Conservation (phyloP, 2,329 filamentous ascomycete species). For the Atkinsonella texensis region DNA sequence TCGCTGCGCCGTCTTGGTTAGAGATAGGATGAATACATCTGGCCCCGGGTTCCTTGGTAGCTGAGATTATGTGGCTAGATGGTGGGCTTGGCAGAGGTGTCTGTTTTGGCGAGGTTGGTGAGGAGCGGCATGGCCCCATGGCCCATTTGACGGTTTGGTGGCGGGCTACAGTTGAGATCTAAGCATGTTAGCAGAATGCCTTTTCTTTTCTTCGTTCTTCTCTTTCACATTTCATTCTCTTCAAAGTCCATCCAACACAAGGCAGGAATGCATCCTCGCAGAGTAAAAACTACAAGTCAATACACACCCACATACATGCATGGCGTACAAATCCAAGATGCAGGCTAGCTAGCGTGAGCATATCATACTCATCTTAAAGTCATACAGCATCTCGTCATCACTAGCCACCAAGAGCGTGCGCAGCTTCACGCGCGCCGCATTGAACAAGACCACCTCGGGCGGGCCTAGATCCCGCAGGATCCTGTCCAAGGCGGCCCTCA, state of each 20-base stretch:
- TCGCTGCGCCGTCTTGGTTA: constrained; percentile 38
- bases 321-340: too few relatives aligned
- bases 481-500: background rate
- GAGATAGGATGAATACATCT: constrained; percentile 33
- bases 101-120: constrained; percentile 19
- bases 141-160: constrained; percentile 34
- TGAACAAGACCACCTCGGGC: constrained; percentile 39
- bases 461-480: constrained; percentile 20
- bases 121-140: constrained; percentile 34
- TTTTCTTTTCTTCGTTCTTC: background rate
- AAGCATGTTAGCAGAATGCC: background rate
- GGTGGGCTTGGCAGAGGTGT: constrained; percentile 24
- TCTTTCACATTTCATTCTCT: background rate
- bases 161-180: constrained; percentile 35
- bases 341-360: too few relatives aligned
- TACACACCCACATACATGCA: too few relatives aligned
- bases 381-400: constrained; percentile 33
- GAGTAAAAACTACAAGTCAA: too few relatives aligned
- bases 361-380: constrained; percentile 29
- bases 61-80: constrained; percentile 34
- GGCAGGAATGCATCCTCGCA: too few relatives aligned
- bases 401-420: constrained; percentile 28
- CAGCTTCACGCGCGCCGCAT: constrained; percentile 35
- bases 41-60: constrained; percentile 35
- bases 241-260: too few relatives aligned